Conservation (phyloP, 768 basidiomycete genomes). For the Epithele typhae region DNA sequence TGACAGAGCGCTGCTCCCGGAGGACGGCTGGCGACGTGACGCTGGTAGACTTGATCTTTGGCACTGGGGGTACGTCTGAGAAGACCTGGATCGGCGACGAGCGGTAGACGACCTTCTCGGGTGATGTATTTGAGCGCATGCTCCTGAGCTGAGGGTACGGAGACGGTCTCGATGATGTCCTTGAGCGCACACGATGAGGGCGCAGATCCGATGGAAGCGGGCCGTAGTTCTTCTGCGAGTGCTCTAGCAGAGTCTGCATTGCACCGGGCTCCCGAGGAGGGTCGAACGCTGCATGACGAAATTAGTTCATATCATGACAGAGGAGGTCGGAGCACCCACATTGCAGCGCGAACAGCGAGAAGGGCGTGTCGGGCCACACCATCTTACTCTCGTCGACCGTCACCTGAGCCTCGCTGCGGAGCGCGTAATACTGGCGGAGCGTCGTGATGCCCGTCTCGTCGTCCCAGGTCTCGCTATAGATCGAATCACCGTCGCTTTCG, state of each 20-base stretch:
- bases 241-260: slow-evolving; percentile 70
- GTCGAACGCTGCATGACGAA: slow-evolving; percentile 50
- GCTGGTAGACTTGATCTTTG: too few species aligned
- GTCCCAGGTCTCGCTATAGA: slow-evolving; percentile 46
- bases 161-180: slow-evolving; percentile 67
- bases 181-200: slow-evolving; percentile 55
- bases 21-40: slow-evolving; percentile 26
- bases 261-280: slow-evolving; percentile 60
- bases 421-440: slow-evolving; percentile 62
- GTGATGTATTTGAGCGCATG: slow-evolving; percentile 41
- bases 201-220: slow-evolving; percentile 73
- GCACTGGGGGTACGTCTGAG: slow-evolving; percentile 16
- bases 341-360: slow-evolving; percentile 69
- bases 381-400: slow-evolving; percentile 64
- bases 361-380: slow-evolving; percentile 66
- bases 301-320: background rate
- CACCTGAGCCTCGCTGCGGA: slow-evolving; percentile 63
- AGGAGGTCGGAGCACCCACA: slow-evolving; percentile 39
- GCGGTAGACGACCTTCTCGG: slow-evolving; percentile 30
- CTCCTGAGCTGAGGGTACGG: slow-evolving; percentile 65
- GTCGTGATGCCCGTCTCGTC: slow-evolving; percentile 64
- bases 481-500: slow-evolving; percentile 42
- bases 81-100: slow-evolving; percentile 21
- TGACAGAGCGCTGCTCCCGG: slow-evolving; percentile 41
- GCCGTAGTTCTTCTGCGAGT: slow-evolving; percentile 66